These are phyloP conservation scores for Fusarium sp. DNA, from an alignment of 2,329 filamentous ascomycete species.

Conservation along the genomic window DNA sequence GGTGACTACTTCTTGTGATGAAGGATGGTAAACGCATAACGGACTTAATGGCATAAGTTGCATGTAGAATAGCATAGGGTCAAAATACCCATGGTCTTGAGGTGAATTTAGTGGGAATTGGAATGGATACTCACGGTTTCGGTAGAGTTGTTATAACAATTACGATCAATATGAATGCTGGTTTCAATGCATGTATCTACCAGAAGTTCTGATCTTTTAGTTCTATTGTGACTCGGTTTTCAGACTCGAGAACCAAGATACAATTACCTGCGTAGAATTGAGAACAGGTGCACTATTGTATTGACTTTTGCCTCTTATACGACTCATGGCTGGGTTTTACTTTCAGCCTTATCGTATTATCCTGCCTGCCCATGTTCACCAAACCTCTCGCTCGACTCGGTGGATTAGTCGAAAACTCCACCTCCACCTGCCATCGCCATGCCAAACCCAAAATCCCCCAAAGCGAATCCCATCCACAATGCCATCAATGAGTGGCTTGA, in stretches of 20 bases:
- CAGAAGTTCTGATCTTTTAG: background rate
- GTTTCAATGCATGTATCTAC: background rate
- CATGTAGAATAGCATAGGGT: conserved; percentile 57
- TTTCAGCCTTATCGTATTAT: background rate
- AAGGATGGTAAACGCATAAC: conserved; percentile 43
- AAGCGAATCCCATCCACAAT: conserved; percentile 47
- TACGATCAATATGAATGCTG: conserved; percentile 14
- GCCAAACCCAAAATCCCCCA: conserved; percentile 41
- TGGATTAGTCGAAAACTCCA: conserved; percentile 14
- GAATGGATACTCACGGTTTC: conserved; percentile 39
- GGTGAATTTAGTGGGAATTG: conserved; percentile 47
- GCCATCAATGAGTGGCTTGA: conserved; percentile 49
- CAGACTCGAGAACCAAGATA: background rate
- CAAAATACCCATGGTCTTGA: conserved; percentile 55
- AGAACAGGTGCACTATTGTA: background rate
- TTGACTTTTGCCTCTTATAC: background rate
- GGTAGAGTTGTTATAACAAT: conserved; percentile 44
- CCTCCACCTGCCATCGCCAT: conserved; percentile 39
- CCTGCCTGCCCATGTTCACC: background rate
- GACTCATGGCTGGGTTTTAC: background rate
- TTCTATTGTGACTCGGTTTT: background rate
- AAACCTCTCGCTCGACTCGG: background rate
- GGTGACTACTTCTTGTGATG: conserved; percentile 76
- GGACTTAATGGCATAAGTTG: conserved; percentile 45
- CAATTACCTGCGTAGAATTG: background rate